phyloP scores from a whole-genome alignment of 139 green algal species.

The Chlamydomonas incerta region DNA sequence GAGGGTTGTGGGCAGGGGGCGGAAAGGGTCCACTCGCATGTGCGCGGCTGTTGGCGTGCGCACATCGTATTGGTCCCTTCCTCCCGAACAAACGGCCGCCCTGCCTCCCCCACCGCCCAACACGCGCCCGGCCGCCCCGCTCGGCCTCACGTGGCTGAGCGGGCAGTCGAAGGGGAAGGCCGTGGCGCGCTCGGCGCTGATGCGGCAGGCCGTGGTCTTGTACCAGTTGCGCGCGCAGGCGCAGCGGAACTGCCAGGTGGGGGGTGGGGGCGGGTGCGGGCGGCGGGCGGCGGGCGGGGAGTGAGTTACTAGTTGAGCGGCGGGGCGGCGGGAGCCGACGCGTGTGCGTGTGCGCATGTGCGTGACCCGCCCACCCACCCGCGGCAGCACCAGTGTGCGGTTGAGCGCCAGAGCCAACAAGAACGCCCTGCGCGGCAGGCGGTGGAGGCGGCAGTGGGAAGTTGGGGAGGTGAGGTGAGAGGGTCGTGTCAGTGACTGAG shows the following conservation, averaged over 20 bases:
- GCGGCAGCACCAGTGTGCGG: constrained; percentile 37
- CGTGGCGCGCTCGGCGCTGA: constrained; percentile 38
- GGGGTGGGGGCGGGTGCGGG: not conserved
- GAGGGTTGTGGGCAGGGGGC: no score
- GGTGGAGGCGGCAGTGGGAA: no score
- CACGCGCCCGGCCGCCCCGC: not conserved
- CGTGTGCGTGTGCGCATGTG: not conserved
- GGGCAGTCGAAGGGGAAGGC: constrained; percentile 50
- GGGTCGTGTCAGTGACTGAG: no score
- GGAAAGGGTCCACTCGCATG: no score
- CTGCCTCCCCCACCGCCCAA: no score
- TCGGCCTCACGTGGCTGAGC: constrained; percentile 19
- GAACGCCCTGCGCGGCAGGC: constrained; percentile 39
- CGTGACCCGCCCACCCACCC: not conserved
- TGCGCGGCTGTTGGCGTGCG: no score
- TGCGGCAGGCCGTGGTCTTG: constrained; percentile 37
- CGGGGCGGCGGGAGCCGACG: no score
- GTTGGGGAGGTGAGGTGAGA: no score
- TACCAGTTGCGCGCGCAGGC: constrained; percentile 60
- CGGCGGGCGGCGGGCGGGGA: not conserved
- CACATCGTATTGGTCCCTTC: no score
- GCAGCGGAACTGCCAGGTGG: constrained; percentile 50
- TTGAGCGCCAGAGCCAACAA: not conserved
- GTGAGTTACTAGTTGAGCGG: not conserved
- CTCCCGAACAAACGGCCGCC: no score